Base-by-base conservation (phyloP, 2,329 filamentous ascomycete species). In the Alternaria infectoria region DNA sequence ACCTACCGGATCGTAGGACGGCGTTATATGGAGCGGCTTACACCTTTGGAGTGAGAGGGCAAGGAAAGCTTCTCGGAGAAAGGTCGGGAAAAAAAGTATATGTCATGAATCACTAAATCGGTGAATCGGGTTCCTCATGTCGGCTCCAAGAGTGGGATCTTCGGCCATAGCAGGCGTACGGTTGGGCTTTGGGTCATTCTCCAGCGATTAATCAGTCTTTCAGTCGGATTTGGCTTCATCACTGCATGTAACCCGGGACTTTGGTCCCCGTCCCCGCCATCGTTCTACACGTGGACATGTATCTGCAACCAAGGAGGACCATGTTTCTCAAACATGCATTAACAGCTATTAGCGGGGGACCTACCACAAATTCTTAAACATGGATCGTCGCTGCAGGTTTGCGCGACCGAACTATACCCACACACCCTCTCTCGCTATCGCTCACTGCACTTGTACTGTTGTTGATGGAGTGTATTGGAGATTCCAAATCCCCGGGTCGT, bases 61-160 rank as follows among this genome's bases (percentile, higher is more conserved):
- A 50, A n/a, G 32, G 45, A 36, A 50, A 21, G 50, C 28, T 44
- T 40, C 32, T 25, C 17, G 32, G 51, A 21, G 32, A 40, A 52
- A 45, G 25, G 25, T 59, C 45, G 45, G 25, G 54, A 36, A 26
- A 49, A 62, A 30, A 49, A 59, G 55, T 54, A 28, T 45, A 30
- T 59, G 36, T 40, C 21, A 36, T 59, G 17, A 23, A 23, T 43
- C 23, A 30, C 12, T 17, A n/a, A 19, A 40, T 40, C 17, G 30
- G 43, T 47, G 54, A 32, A 28, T 13, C 26, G 43, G 28, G 44
- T 21, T 36, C 19, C 55, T 40, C 45, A 47, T 32, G 8, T 23
- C 43, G 36, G 15, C 21, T 32, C 5, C 30, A 52, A 23, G 12
- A 40, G 49, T 52, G 49, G 49, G 19, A n/a, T 40, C 19, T 52